Conservation (phyloP, 2,329 filamentous ascomycete genomes). For the Pseudocercospora cruenta region DNA sequence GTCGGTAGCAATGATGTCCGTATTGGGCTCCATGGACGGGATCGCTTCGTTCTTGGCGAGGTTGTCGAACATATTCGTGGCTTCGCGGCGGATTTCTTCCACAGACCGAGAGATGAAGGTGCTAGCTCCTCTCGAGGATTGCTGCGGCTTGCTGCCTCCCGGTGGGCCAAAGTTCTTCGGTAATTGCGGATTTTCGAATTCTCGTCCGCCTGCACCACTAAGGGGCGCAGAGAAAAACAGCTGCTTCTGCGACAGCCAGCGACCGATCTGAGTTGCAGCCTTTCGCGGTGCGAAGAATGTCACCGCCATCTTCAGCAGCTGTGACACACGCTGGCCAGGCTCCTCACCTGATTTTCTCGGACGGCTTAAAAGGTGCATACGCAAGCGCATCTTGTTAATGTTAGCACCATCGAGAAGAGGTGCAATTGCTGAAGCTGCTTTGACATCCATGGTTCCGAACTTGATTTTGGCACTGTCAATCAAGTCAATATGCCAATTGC, state of each 20-base stretch:
- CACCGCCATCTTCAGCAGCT: constrained; percentile 66
- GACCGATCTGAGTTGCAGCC: constrained; percentile 67
- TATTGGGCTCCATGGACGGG: constrained; percentile 69
- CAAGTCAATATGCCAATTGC: constrained; percentile 63
- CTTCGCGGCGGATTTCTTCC: constrained; percentile 84
- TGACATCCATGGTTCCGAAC: constrained; percentile 75
- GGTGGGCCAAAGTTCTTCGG: constrained; percentile 43
- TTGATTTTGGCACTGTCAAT: constrained; percentile 71
- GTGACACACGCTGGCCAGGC: constrained; percentile 65
- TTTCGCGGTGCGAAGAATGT: constrained; percentile 79
- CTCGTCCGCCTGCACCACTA: constrained; percentile 69
- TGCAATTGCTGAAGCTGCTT: constrained; percentile 68
- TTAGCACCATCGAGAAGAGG: constrained; percentile 70
- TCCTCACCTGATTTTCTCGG: constrained; percentile 66
- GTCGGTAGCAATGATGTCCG: constrained; percentile 63
- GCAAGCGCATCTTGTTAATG: constrained; percentile 67
- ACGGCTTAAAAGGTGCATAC: constrained; percentile 71
- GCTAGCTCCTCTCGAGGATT: constrained; percentile 6
- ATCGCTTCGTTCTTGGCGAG: constrained; percentile 76
- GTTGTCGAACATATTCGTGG: constrained; percentile 85
- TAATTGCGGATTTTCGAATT: constrained; percentile 76
- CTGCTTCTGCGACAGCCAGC: constrained; percentile 66
- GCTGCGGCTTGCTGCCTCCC: constrained; percentile 16
- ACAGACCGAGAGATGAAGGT: constrained; percentile 64
- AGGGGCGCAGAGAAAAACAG: constrained; percentile 69